Evolutionary conservation across 148 eudicot genomes (phyloP), one percentile per base, ranked within the genome.

Genomic region (Simmondsia chinensis): DNA sequence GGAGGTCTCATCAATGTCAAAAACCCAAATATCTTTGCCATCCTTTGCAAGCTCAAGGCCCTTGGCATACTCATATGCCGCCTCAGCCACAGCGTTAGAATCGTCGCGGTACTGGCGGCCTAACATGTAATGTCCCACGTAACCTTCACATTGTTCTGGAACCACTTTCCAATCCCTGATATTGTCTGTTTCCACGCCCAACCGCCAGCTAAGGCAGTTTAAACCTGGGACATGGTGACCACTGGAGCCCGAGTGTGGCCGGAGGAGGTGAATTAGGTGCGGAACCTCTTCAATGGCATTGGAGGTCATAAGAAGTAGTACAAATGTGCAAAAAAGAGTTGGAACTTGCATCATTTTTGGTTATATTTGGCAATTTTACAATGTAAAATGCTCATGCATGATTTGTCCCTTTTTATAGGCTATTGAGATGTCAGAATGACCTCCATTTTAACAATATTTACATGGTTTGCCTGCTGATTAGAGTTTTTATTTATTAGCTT

Each of bases 141-240:
- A 80, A 6, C 56, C 51, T 39, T 57, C 64, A 48, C 88, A 80
- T 10, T 54, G 38, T 17, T 13, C 14, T 1, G 87, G 87, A 19
- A 76, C 67, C 2, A 37, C 28, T 29, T 26, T 54, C 82, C 87
- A 80, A n/a, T 32, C 44, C 7, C 26, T 67, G 29, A 72, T 20
- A 33, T 80, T 80, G 77, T 75, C 39, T 1, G 82, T 46, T 52
- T 80, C 87, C 14, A 80, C 74, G 0, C 74, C 82, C 1, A 80
- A 32, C 18, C 74, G 60, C 87, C 87, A 80, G 46, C 87, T 80
- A 43, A 59, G 56, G 66, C 87, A 80, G 56, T 76, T 58, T 10
- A 79, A 10, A 27, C 64, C 73, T 0, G 31, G 40, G 2, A 57
- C 7, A 1, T 26, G 48, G 52, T 15, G 45, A 24, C 79, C 80